Conservation (phyloP, 2,329 filamentous ascomycete genomes). For the Diaporthe citri region DNA sequence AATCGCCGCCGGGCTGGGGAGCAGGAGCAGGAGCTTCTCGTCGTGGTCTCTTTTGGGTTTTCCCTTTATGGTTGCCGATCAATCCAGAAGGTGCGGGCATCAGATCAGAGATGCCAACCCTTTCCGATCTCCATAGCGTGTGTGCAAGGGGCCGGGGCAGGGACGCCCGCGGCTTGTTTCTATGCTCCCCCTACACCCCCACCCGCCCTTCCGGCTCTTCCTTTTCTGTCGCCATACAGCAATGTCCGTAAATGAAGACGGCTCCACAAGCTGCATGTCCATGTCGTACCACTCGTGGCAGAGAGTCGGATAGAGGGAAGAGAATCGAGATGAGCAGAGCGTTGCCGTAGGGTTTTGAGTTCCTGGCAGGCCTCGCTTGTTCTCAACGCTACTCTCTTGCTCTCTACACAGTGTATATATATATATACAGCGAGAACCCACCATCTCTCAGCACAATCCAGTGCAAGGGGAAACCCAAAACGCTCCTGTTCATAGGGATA, state of each 20-base stretch:
- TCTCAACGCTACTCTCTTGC: background rate
- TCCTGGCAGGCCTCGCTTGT: background rate
- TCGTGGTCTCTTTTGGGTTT: background rate
- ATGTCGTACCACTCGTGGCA: slow-evolving; percentile 3
- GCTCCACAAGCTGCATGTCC: slow-evolving; percentile 3
- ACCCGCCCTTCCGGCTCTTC: slow-evolving; percentile 3
- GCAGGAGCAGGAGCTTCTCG: background rate
- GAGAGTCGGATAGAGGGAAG: background rate
- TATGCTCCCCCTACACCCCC: background rate
- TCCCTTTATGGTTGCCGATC: slow-evolving; percentile 3
- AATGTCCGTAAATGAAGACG: slow-evolving; percentile 3
- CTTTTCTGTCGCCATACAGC: background rate
- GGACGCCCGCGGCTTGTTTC: slow-evolving; percentile 10
- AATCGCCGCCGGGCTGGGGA: background rate
- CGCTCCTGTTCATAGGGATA: background rate
- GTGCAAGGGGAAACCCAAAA: background rate
- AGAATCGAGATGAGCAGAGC: background rate
- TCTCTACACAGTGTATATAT: background rate
- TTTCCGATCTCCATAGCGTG: slow-evolving; percentile 7
- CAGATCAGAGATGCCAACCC: slow-evolving; percentile 27
- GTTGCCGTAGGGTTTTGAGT: background rate
- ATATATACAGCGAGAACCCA: background rate
- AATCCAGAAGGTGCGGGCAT: background rate
- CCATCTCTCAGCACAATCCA: background rate
- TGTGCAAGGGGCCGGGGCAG: background rate